Evolutionary conservation across 164 flowering plant species (phyloP).

Genomic region (Platanus orientalis): DNA sequence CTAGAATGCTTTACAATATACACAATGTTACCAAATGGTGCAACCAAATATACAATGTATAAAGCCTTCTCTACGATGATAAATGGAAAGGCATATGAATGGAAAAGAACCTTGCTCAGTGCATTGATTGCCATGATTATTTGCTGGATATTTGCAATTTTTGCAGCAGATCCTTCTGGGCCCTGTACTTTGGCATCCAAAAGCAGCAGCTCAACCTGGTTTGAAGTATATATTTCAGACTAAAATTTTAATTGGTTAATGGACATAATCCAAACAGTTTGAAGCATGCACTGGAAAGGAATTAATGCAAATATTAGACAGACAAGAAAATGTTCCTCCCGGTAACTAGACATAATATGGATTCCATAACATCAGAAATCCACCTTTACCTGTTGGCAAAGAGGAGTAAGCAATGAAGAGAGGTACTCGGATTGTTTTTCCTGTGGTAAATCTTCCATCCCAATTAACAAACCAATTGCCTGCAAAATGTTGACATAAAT

Average conservation of each 20-base stretch:
- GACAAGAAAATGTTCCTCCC: background rate
- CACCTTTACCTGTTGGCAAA: conserved; percentile 81
- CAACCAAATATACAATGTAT: background rate
- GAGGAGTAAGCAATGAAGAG: conserved; percentile 80
- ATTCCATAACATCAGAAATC: conserved; percentile 4
- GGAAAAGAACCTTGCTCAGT: conserved; percentile 78
- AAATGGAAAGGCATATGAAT: background rate
- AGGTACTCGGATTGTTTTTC: conserved; percentile 91
- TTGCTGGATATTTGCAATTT: conserved; percentile 65
- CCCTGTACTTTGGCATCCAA: conserved; percentile 40
- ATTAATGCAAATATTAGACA: too few relatives aligned
- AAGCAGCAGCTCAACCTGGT: conserved; percentile 74
- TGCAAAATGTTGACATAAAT: conserved; percentile 22
- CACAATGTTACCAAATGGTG: too few relatives aligned
- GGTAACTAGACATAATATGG: background rate
- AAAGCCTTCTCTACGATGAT: background rate
- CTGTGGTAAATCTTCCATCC: conserved; percentile 84
- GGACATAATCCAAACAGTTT: background rate
- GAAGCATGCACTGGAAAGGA: background rate
- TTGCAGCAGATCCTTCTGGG: conserved; percentile 49
- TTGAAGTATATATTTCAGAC: too few relatives aligned
- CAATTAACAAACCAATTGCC: conserved; percentile 96
- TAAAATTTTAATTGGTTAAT: too few relatives aligned
- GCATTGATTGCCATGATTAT: conserved; percentile 87
- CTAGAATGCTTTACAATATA: too few relatives aligned